phyloP scores from a whole-genome alignment of 768 basidiomycete genomes.

The Butyriboletus loyo region DNA sequence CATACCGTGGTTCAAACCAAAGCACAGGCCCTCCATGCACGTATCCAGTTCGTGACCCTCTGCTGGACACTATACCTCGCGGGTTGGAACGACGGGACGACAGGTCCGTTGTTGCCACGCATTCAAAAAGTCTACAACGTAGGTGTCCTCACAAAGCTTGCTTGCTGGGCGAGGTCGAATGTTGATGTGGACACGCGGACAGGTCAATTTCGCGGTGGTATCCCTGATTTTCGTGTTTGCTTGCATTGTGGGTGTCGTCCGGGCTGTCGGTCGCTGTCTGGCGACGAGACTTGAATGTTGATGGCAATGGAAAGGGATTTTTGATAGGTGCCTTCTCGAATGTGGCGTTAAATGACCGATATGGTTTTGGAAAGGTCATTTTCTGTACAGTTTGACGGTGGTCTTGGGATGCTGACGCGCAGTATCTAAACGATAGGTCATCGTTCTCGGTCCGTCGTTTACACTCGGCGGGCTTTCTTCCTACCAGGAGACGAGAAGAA shows the following conservation, averaged over 20 bases:
- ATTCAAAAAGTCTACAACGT: constrained; percentile 39
- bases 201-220: constrained; percentile 40
- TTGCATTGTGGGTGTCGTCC: constrained; percentile 31
- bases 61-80: constrained; percentile 35
- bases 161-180: not conserved
- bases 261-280: not conserved
- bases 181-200: not conserved
- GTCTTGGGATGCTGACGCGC: not conserved
- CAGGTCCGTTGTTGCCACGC: constrained; percentile 37
- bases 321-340: constrained; percentile 33
- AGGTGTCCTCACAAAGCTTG: not conserved
- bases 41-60: constrained; percentile 33
- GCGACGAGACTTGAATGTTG: not conserved
- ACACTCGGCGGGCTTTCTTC: too few species aligned
- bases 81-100: constrained; percentile 40
- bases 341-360: constrained; percentile 25
- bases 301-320: constrained; percentile 26
- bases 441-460: constrained; percentile 24
- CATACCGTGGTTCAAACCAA: constrained; percentile 9
- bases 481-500: not conserved
- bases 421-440: constrained; percentile 14
- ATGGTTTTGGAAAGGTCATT: constrained; percentile 35
- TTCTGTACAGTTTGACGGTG: not conserved
- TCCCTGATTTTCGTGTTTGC: constrained; percentile 43
- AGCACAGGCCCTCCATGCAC: constrained; percentile 20